Base-by-base conservation (phyloP, 257 asterid genomes). In the Verbena officinalis region DNA sequence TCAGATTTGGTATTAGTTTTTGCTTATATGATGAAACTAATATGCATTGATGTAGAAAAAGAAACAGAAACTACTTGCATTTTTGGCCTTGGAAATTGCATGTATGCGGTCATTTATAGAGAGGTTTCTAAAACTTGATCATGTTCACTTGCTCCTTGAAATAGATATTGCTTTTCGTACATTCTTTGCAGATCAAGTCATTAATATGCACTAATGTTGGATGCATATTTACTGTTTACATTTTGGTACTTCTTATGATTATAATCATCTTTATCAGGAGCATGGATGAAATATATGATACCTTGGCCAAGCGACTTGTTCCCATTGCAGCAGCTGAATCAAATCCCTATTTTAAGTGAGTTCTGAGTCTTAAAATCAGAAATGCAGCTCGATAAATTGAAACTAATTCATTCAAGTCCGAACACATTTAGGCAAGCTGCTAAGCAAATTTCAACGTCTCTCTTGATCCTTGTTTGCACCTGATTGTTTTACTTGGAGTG, bases 241-340 rank as follows among this genome's bases (percentile, higher is more conserved):
- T n/a, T 60, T 23, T 55, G 43, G 40, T 22, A 10, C 48, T 44
- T 33, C 30, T n/a, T 17, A 1, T 21, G 46, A 40, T 16, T 53
- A 75, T 44, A 31, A 55, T 72, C 36, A 53, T 61, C 30, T 59
- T 60, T 64, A 24, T 60, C 78, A 92, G 98, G 86, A 73, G 80
- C 81, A 89, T 89, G 97, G 85, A 83, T 68, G 88, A 85, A 63
- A 80, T 87, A 70, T 92, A 87, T 67, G 70, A 87, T 78, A 69
- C 77, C 77, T 81, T 92, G 86, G 97, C 96, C 0, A 80, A 83
- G 70, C 95, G 85, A 46, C 86, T 89, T 62, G 89, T 89, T 73
- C 95, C 95, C 3, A 61, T 80, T 66, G 93, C 96, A 54, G 93
- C 95, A 62, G 88, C 87, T 51, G 84, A 83, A 69, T 82, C 97